These are phyloP conservation scores for Geranium incanum DNA, from an alignment of 441 rosid species.

Conservation along the genomic window DNA sequence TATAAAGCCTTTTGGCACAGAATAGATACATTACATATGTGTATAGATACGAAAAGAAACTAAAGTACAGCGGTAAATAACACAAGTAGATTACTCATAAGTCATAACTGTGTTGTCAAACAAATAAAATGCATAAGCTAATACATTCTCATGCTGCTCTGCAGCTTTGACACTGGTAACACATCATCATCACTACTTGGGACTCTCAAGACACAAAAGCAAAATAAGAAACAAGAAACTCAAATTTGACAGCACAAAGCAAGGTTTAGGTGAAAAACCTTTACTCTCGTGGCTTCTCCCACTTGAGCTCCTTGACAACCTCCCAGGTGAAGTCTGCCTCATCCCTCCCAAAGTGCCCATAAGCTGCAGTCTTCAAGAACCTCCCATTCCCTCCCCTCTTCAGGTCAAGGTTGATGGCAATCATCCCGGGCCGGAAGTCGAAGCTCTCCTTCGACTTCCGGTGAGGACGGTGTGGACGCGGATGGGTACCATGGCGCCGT, in stretches of 20 bases:
- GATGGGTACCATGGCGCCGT: slow-evolving; percentile 14
- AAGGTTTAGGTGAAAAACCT: too few relatives aligned
- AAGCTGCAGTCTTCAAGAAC: slow-evolving; percentile 17
- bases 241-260: background rate
- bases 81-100: background rate
- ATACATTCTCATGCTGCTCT: background rate
- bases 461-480: slow-evolving; percentile 18
- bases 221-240: too few relatives aligned
- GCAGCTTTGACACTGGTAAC: background rate
- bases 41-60: too few relatives aligned
- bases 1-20: too few relatives aligned
- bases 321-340: slow-evolving; percentile 14
- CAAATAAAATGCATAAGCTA: background rate
- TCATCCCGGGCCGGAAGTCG: slow-evolving; percentile 18
- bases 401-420: slow-evolving; percentile 15
- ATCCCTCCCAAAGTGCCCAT: slow-evolving; percentile 17
- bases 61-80: too few relatives aligned
- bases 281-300: background rate
- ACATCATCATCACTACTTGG: background rate
- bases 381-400: slow-evolving; percentile 18
- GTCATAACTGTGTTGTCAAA: background rate
- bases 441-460: slow-evolving; percentile 18
- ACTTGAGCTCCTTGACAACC: slow-evolving; percentile 12
- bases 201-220: background rate
- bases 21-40: too few relatives aligned